Evolutionary conservation across 176 grass and related monocot genomes (phyloP).

Genomic region (Carex littledalei): DNA sequence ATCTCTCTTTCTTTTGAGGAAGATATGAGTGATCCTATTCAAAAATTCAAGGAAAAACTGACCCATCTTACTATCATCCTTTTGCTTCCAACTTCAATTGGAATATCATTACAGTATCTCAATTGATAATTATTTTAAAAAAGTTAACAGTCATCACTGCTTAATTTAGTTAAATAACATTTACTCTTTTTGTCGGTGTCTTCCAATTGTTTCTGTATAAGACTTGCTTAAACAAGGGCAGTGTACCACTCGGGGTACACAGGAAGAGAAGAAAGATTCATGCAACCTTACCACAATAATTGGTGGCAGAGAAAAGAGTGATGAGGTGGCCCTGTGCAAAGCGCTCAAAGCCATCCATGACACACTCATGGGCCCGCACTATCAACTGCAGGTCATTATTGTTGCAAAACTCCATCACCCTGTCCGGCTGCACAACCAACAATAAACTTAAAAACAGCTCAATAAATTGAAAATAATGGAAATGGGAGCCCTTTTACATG

Average conservation of each 20-base stretch:
- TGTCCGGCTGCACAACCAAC: constrained; percentile 76
- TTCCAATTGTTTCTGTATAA: neutral
- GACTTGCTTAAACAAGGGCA: neutral
- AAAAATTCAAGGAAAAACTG: neutral
- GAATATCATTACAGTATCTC: neutral
- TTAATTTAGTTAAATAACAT: neutral
- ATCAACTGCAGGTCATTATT: constrained; percentile 98
- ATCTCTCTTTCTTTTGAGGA: too few relatives aligned
- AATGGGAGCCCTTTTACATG: neutral
- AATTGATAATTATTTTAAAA: neutral
- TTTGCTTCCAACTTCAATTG: neutral
- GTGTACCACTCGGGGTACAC: neutral
- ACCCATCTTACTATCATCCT: neutral
- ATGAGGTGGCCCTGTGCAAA: constrained; percentile 99
- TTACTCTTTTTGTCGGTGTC: neutral
- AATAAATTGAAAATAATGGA: neutral
- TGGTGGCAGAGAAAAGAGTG: constrained; percentile 98
- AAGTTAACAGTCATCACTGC: neutral
- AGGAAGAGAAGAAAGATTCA: neutral
- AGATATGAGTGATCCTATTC: neutral
- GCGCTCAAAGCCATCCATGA: constrained; percentile 99
- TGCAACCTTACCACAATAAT: constrained; percentile 78
- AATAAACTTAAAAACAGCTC: constrained; percentile 20
- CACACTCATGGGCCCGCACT: constrained; percentile 94
- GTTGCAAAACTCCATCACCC: constrained; percentile 99